Conservation (phyloP, 768 basidiomycete species). For the Lactarius trivialis region DNA sequence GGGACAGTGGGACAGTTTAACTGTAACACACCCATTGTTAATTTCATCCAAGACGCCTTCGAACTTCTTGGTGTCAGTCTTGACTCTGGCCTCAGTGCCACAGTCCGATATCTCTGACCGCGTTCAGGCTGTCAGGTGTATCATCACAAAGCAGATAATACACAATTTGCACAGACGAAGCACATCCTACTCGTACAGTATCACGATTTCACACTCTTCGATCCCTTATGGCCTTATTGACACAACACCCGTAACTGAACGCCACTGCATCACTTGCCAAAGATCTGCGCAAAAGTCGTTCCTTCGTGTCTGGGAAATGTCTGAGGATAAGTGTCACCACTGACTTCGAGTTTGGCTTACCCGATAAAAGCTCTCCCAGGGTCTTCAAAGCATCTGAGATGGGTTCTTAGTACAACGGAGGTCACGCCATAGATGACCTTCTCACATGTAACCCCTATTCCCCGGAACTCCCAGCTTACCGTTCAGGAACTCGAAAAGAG, state of each 20-base stretch:
- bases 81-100: no score
- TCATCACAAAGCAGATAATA: no score
- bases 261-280: constrained; percentile 24
- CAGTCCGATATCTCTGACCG: no score
- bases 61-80: no score
- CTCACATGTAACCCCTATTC: constrained; percentile 57
- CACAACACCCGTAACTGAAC: not conserved
- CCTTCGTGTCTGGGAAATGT: constrained; percentile 33
- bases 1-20: no score
- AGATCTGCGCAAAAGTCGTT: constrained; percentile 43
- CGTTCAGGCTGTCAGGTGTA: no score
- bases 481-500: constrained; percentile 48
- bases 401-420: not conserved
- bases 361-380: constrained; percentile 46
- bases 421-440: not conserved
- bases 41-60: no score
- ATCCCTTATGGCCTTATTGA: no score
- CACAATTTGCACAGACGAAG: no score
- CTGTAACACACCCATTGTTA: no score
- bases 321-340: not conserved
- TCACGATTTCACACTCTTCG: no score
- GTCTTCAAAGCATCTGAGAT: constrained; percentile 40
- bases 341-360: constrained; percentile 29
- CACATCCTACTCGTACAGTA: no score
- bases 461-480: constrained; percentile 44